Evolutionary conservation across 805 yeast genomes (phyloP).

Genomic region (Monosporozyma siamensis): DNA sequence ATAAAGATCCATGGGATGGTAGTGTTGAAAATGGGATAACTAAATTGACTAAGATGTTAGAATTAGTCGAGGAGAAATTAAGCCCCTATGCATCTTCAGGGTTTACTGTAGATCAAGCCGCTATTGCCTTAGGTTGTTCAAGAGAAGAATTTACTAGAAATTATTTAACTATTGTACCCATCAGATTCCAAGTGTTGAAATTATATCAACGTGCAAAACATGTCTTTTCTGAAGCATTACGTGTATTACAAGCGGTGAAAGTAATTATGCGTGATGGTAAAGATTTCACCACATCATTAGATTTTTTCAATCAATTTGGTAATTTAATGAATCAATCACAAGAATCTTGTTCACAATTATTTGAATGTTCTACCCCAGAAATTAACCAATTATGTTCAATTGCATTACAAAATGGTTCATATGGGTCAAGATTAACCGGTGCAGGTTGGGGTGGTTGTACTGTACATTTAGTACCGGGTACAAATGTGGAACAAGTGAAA

Average conservation of each 20-base stretch:
- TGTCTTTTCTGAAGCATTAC: constrained; percentile 50
- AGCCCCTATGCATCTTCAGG: constrained; percentile 34
- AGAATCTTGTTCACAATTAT: constrained; percentile 37
- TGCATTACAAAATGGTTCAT: constrained; percentile 48
- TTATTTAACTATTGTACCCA: constrained; percentile 47
- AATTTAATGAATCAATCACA: constrained; percentile 52
- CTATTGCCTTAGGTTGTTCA: constrained; percentile 35
- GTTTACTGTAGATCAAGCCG: constrained; percentile 41
- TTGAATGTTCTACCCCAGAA: constrained; percentile 48
- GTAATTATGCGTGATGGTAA: constrained; percentile 27
- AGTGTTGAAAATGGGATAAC: constrained; percentile 35
- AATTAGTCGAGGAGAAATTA: constrained; percentile 37
- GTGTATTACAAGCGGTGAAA: constrained; percentile 45
- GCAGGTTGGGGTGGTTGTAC: constrained; percentile 75
- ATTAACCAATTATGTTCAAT: constrained; percentile 45
- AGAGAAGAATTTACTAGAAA: constrained; percentile 35
- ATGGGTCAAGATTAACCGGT: constrained; percentile 68
- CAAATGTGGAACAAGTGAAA: constrained; percentile 29
- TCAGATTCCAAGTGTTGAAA: constrained; percentile 46
- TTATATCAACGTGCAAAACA: constrained; percentile 52
- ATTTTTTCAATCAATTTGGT: constrained; percentile 41
- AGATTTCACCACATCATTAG: constrained; percentile 12
- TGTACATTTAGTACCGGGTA: constrained; percentile 44
- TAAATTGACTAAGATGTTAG: constrained; percentile 35
- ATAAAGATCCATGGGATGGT: constrained; percentile 37